Conservation (phyloP, 75 land plant species). For the Picea sitchensis region DNA sequence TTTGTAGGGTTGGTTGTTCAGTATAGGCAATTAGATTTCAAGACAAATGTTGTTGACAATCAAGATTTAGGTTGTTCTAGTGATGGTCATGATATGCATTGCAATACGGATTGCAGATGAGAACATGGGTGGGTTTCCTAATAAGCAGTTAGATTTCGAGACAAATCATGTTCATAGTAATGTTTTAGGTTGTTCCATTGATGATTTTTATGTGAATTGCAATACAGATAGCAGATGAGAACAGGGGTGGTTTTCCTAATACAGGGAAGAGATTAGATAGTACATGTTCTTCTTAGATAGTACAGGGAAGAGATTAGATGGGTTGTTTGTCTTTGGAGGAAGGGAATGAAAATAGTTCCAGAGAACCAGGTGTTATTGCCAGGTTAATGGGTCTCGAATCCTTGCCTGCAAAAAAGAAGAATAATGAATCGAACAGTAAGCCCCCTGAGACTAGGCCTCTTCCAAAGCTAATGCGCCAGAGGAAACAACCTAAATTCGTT, state of each 20-base stretch:
- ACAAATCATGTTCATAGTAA: no score
- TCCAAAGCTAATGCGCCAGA: constrained; percentile 10
- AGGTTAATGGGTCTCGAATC: constrained; percentile 92
- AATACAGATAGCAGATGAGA: no score
- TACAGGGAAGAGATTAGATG: constrained; percentile 11
- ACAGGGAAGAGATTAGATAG: constrained; percentile 14
- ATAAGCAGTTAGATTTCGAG: no score
- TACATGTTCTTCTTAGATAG: background rate
- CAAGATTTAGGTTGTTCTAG: background rate
- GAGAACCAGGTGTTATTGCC: constrained; percentile 81
- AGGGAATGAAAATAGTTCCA: constrained; percentile 25
- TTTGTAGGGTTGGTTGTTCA: no score
- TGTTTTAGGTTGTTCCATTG: no score
- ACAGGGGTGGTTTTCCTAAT: constrained; percentile 54
- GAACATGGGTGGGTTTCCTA: no score
- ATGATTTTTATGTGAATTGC: no score
- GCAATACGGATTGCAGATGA: no score
- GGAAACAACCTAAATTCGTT: constrained; percentile 7
- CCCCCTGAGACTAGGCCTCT: constrained; percentile 24
- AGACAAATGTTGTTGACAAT: background rate
- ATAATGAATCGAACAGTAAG: constrained; percentile 14
- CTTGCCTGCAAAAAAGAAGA: constrained; percentile 39
- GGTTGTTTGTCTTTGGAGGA: background rate
- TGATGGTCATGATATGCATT: no score
- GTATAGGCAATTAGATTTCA: background rate